Percentiles rank a stretch among this genome's conserved stretches.
Evolutionary conservation across 1,284 basidiomycete genomes (phyloP).

Genomic region (Paramarasmius palmivorus): DNA sequence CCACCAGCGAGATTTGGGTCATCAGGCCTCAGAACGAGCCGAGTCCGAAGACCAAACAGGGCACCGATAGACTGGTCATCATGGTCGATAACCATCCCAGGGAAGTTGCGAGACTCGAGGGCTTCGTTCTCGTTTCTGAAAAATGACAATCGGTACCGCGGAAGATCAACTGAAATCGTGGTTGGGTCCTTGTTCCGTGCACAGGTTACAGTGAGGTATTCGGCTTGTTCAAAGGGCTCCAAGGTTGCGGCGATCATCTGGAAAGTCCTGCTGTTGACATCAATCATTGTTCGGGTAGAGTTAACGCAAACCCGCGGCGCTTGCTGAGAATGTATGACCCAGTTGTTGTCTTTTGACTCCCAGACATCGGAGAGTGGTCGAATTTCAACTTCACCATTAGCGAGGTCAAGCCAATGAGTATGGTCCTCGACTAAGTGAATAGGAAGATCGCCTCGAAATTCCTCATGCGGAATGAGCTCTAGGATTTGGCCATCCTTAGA

Average conservation of each 20-base stretch:
- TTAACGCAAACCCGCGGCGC: constrained; percentile 17
- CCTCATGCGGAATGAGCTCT: constrained; percentile 37
- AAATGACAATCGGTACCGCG: constrained; percentile 38
- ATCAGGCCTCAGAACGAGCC: constrained; percentile 33
- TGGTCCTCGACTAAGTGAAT: constrained; percentile 29
- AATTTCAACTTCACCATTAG: constrained; percentile 32
- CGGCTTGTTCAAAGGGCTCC: constrained; percentile 28
- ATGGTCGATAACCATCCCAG: constrained; percentile 33
- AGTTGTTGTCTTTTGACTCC: constrained; percentile 21
- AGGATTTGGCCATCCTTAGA: constrained; percentile 17
- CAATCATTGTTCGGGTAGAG: no score
- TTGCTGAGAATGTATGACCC: constrained; percentile 27
- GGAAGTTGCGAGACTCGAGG: constrained; percentile 36
- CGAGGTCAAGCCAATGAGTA: constrained; percentile 40
- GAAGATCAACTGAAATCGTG: constrained; percentile 23
- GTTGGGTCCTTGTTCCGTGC: neutral
- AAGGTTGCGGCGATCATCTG: constrained; percentile 29
- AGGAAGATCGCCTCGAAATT: constrained; percentile 38
- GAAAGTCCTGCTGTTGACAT: constrained; percentile 19
- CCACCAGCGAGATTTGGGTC: constrained; percentile 15
- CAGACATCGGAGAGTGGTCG: constrained; percentile 27
- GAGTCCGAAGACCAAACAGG: constrained; percentile 38
- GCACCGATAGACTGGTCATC: constrained; percentile 34
- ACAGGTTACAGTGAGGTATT: constrained; percentile 28
- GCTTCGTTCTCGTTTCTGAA: constrained; percentile 23